A percentile compares a stretch with the other conserved stretches of the same genome.
These are phyloP conservation scores for Phascolomyces articulosus DNA, from an alignment of 371 early-diverging fungal genomes.

Conservation along the genomic window DNA sequence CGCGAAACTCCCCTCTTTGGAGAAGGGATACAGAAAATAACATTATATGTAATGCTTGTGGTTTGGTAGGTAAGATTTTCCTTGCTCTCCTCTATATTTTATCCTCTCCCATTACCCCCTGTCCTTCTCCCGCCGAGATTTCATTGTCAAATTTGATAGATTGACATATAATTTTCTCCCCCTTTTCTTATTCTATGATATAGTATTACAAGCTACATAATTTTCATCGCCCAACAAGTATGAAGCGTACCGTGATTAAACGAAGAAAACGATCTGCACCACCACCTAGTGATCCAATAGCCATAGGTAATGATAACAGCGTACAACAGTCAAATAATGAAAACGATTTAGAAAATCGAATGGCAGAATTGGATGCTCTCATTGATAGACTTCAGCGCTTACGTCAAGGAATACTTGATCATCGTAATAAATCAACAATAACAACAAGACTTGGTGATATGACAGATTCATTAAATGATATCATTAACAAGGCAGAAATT, in stretches of 20 bases:
- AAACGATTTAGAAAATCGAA: background rate
- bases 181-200: background rate
- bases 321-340: background rate
- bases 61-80: conserved; percentile 41
- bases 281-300: background rate
- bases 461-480: background rate
- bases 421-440: too few relatives aligned
- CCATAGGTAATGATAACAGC: background rate
- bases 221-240: conserved; percentile 73
- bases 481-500: background rate
- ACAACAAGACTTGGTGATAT: background rate
- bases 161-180: background rate
- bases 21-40: conserved; percentile 77
- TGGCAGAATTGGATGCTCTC: background rate
- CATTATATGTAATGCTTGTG: conserved; percentile 87
- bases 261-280: conserved; percentile 68
- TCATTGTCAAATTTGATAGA: too few relatives aligned
- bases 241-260: conserved; percentile 84
- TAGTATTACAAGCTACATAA: conserved; percentile 80
- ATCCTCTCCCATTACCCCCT: too few relatives aligned
- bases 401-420: background rate
- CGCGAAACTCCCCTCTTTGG: conserved; percentile 92
- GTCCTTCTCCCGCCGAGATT: too few relatives aligned
- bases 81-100: background rate
- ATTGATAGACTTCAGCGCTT: background rate